Evolutionary conservation across 2,329 filamentous ascomycete genomes (phyloP), one percentile per base, ranked within the genome.

Genomic region (Drechslera avenae): DNA sequence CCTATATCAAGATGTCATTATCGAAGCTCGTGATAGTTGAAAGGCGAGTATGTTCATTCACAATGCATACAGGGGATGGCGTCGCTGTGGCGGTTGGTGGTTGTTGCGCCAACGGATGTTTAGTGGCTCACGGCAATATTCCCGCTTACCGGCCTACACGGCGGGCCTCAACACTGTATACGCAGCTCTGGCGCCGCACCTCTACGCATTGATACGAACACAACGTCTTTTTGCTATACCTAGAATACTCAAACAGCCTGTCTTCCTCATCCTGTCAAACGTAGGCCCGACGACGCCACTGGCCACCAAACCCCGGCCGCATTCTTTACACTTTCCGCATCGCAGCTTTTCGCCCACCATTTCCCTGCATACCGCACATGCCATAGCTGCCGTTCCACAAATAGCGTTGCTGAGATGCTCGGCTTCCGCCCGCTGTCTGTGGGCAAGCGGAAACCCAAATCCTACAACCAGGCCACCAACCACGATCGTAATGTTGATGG

Each of bases 391-490:
- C 17, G 17, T 43, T 31, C 2, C 19, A 33, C 19, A 3, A 37
- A 2, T 7, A 23, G n/a, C 28, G n/a, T 14, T 6, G 21, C 6
- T 26, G 21, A 46, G 13, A 73, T 73, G 71, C 59, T 74, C 31
- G 69, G 66, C 59, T 73, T 74, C 52, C 69, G 71, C 39, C 69
- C 69, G 17, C 59, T 74, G 12, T 63, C 63, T 39, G 65, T 73
- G 51, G 71, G 63, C 33, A 74, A 73, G 65, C 69, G 71, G 60
- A 73, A 73, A 54, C 43, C 63, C 31, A 66, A 68, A 30, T 53
- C 63, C 18, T 71, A 72, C 61, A 65, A 64, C 39, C 54, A 68
- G 36, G 59, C 69, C 16, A 63, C 66, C 3, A 35, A 52, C 30
- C 51, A 64, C 50, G 66, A 69, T 36, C 60, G 69, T 52, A 64